Evolutionary conservation across 1,284 basidiomycete species (phyloP).

Genomic region (Peniophora sp.): DNA sequence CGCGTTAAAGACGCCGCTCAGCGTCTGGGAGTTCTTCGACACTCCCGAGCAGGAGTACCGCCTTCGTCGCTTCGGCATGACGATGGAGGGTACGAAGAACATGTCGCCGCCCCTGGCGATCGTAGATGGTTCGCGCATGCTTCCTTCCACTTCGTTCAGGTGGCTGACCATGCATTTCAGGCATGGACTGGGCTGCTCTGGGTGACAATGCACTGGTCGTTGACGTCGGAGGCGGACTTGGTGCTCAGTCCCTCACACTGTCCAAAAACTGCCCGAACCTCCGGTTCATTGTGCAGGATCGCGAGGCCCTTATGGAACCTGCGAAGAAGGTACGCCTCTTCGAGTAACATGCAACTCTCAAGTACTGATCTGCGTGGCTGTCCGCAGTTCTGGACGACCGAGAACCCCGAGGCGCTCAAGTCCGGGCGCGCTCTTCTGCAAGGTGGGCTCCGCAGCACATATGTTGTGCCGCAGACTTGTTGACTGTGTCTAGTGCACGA

Average conservation of each 20-base stretch:
- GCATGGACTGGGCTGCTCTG: not conserved
- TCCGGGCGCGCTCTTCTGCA: not conserved
- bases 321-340: not conserved
- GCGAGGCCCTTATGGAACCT: not conserved
- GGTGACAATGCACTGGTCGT: not conserved
- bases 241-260: not conserved
- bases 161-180: not conserved
- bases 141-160: not conserved
- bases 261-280: not conserved
- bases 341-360: not conserved
- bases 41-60: not conserved
- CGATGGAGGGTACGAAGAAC: not conserved
- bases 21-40: not conserved
- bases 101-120: not conserved
- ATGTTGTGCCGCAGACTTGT: not conserved
- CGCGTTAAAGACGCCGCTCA: not conserved
- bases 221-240: not conserved
- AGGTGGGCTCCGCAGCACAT: not conserved
- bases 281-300: not conserved
- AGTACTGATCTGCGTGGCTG: too few species aligned
- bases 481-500: not conserved
- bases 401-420: not conserved
- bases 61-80: not conserved
- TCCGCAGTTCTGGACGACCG: not conserved
- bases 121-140: not conserved